Evolutionary conservation across 1,284 basidiomycete genomes (phyloP).

Genomic region (Anthracocystis walkeri): DNA sequence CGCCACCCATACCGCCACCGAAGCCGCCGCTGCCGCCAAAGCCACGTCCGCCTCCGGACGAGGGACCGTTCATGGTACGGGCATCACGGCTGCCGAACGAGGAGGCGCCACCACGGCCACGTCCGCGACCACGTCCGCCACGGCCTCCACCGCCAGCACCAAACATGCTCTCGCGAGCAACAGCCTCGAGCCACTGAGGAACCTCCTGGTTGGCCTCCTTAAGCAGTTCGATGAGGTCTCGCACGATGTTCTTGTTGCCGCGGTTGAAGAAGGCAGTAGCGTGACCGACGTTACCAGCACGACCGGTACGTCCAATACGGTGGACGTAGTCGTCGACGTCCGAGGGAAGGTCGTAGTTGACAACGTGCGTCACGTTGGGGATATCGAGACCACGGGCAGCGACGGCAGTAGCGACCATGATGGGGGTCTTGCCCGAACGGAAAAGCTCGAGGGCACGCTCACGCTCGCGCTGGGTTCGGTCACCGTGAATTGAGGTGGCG

Average conservation of each 20-base stretch:
- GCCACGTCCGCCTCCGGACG: constrained; percentile 55
- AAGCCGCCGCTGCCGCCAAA: constrained; percentile 48
- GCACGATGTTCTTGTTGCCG: constrained; percentile 78
- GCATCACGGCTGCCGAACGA: constrained; percentile 67
- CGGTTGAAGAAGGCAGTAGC: constrained; percentile 76
- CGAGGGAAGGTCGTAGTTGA: constrained; percentile 98
- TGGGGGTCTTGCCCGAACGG: constrained; percentile 91
- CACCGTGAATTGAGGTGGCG: constrained; percentile 96
- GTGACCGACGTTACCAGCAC: constrained; percentile 97
- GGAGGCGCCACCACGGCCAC: constrained; percentile 72
- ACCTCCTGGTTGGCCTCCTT: constrained; percentile 97
- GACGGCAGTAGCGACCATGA: constrained; percentile 97
- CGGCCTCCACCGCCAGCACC: constrained; percentile 74
- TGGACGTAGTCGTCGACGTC: constrained; percentile 84
- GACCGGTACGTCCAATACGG: constrained; percentile 88
- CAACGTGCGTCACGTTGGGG: constrained; percentile 97
- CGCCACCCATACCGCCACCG: constrained; percentile 49
- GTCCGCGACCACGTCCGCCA: constrained; percentile 75
- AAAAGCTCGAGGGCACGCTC: constrained; percentile 95
- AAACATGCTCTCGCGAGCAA: constrained; percentile 84
- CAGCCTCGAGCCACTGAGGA: constrained; percentile 89
- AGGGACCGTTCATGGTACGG: constrained; percentile 61
- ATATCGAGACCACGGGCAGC: constrained; percentile 99
- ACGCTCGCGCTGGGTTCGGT: constrained; percentile 96
- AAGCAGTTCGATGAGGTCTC: constrained; percentile 90